Base-by-base conservation (phyloP, 2,329 filamentous ascomycete species). In the Beauveria sp. region DNA sequence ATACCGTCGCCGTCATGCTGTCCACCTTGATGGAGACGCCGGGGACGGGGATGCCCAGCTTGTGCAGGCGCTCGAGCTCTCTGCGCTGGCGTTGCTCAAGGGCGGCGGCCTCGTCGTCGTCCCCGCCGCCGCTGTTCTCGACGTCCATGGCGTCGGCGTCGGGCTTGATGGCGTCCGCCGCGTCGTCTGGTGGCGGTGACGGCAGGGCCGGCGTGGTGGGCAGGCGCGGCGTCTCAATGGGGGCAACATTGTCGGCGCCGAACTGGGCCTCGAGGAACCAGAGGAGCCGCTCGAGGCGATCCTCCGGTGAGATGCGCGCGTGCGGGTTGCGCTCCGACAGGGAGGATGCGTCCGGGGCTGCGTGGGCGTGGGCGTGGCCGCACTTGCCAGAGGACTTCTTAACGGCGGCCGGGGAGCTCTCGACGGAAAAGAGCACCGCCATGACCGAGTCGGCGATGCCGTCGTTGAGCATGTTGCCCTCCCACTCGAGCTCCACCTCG, bases 261-360 rank as follows among this genome's bases (percentile, higher is more conserved):
- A 99, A 99, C 73, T 99, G 95, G 3, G 93, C 90, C 79, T 99
- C 95, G 16, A 99, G 87, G 79, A 99, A 96, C 86, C 96, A 90
- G 76, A 96, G 89, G 22, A 99, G 85, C 40, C 93, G 88, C 65
- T 88, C 85, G 46, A 98, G 86, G 46, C 91, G 88, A 67, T 96
- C 91, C 50, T 88, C 81, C 0, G 92, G 81, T 10, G 83, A 83
- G 48, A 91, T 76, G 50, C 88, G 83, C 14, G 88, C 83, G 73
- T 96, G 91, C 0, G 88, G 88, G 71, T 96, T 73, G 62, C 66
- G 67, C 16, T 67, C 60, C 6, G 67, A 63, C 22, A 71, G 65
- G 12, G 68, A 54, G 57, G 69, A 3, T 6, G 38, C 31, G 26
- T 48, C 20, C 28, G 50, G 5, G 40, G 73, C 64, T 87, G 83